Evolutionary conservation across 139 green algal genomes (phyloP).

Genomic region (Volvox reticuliferus): DNA sequence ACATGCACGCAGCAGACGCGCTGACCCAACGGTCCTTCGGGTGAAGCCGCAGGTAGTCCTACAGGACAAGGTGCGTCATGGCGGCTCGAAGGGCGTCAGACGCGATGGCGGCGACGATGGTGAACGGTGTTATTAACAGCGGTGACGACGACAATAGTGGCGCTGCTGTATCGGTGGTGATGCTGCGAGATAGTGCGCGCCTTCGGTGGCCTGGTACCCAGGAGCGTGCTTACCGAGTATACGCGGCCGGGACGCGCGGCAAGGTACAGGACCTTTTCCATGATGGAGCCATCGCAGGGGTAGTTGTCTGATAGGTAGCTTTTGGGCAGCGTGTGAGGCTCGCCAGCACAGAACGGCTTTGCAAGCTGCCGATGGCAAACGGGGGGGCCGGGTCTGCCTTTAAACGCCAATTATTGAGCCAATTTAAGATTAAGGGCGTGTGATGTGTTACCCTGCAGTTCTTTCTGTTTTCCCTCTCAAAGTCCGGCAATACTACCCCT

Average conservation of each 20-base stretch:
- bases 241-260: not conserved
- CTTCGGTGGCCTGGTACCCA: too few relatives aligned
- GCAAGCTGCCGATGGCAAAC: not conserved
- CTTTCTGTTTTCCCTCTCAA: too few relatives aligned
- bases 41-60: slow-evolving; percentile 26
- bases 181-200: too few relatives aligned
- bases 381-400: too few relatives aligned
- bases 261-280: not conserved
- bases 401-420: too few relatives aligned
- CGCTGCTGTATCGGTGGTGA: too few relatives aligned
- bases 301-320: not conserved
- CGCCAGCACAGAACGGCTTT: slow-evolving; percentile 15
- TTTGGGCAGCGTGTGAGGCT: not conserved
- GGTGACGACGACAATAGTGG: too few relatives aligned
- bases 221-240: slow-evolving; percentile 6
- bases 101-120: too few relatives aligned
- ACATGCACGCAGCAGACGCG: not conserved
- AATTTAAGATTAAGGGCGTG: too few relatives aligned
- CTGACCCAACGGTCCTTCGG: slow-evolving; percentile 12
- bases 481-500: too few relatives aligned
- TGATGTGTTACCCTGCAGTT: too few relatives aligned
- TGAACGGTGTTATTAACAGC: too few relatives aligned
- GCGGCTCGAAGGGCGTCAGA: not conserved
- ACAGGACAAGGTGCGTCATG: not conserved
- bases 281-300: not conserved